Evolutionary conservation across 352 stramenopile species (phyloP), one percentile per base, ranked within the genome.

Genomic region (Globisporangium canariense): DNA sequence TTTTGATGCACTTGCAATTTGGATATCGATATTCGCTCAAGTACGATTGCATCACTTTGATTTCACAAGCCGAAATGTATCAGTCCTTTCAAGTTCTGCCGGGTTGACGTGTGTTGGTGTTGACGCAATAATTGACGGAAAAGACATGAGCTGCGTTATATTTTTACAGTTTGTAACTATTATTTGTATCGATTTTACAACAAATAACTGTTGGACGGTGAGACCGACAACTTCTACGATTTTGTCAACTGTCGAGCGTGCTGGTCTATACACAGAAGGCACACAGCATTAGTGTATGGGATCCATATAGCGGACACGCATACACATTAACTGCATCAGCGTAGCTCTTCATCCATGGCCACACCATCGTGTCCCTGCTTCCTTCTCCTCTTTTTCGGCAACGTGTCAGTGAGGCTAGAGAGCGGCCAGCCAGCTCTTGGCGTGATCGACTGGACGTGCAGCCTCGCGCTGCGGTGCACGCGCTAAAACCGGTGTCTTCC

Each of bases 181-280:
- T 28, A 28, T 28, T 2, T 28, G 25, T 28, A 28, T 28, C 25
- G 25, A 2, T 28, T 28, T 28, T 28, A 28, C 25, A 28, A 2
- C 25, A 28, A 28, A 1, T 28, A 28, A 28, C 25, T 28, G 25
- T 2, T 28, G 25, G 1, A 28, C 25, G 25, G 25, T 2, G 25
- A 28, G 2, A 28, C 22, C 22, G 22, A 25, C 22, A 25, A 25
- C 25, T 28, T 28, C 25, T 28, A 28, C 25, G 25, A 28, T 2
- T 25, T 25, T 28, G 25, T 28, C 25, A 28, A 28, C 25, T 28
- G 2, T 28, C 89, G 46, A 97, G 83, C 18, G 89, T 95, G 69
- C 91, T 93, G 55, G 85, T 82, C 85, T 91, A 49, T n/a, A n/a
- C 4, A 36, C 2, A 55, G 25, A 28, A n/a, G n/a, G 25, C 25